These are phyloP conservation scores for Boletales sp. DNA, from an alignment of 768 basidiomycete genomes.

Conservation along the genomic window DNA sequence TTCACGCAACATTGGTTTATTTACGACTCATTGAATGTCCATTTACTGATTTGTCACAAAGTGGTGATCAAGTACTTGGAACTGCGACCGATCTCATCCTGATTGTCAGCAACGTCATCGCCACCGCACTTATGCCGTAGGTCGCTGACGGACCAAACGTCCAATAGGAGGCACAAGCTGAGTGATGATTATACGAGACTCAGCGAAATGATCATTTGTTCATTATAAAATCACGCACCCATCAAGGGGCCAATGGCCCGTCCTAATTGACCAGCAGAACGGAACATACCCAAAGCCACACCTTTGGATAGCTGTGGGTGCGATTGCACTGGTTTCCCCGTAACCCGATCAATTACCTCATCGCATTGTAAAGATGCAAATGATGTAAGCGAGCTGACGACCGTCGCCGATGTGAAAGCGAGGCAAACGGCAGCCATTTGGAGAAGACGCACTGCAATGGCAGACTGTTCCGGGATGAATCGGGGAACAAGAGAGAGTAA, in stretches of 20 bases:
- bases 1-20: constrained; percentile 2
- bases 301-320: constrained; percentile 79
- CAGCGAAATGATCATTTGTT: constrained; percentile 2
- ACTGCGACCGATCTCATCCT: constrained; percentile 50
- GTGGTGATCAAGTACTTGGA: constrained; percentile 8
- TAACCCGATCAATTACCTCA: constrained; percentile 56
- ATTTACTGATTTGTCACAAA: constrained; percentile 4
- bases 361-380: constrained; percentile 90
- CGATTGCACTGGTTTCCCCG: constrained; percentile 50
- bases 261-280: constrained; percentile 92
- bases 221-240: constrained; percentile 44
- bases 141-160: constrained; percentile 79
- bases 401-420: constrained; percentile 93
- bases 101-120: constrained; percentile 58
- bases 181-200: constrained; percentile 3
- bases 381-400: constrained; percentile 90
- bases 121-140: constrained; percentile 60
- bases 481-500: constrained; percentile 71
- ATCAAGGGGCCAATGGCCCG: constrained; percentile 88
- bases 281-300: constrained; percentile 77
- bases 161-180: constrained; percentile 88
- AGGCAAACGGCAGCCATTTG: constrained; percentile 77
- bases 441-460: constrained; percentile 49
- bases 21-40: neutral
- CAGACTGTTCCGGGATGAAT: constrained; percentile 40